These are phyloP conservation scores for Hanseniaspora valbyensis DNA, from an alignment of 805 yeast genomes.

Conservation along the genomic window DNA sequence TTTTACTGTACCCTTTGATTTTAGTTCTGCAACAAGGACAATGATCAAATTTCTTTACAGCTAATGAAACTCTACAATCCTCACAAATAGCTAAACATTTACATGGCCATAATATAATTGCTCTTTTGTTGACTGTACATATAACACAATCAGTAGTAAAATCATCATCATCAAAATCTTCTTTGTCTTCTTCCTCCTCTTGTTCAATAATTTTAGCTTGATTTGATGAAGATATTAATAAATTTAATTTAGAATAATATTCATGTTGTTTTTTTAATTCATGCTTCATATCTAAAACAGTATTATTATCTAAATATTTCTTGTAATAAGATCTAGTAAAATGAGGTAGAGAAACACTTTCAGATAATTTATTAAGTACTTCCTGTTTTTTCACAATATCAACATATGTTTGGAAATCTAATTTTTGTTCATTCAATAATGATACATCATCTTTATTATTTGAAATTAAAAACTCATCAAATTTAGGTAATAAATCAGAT, in stretches of 20 bases:
- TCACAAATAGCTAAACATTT: slow-evolving; percentile 83
- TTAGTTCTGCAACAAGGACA: slow-evolving; percentile 77
- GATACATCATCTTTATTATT: neutral
- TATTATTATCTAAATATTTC: slow-evolving; percentile 23
- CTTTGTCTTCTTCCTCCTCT: neutral
- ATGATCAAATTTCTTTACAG: slow-evolving; percentile 57
- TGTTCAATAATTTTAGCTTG: neutral
- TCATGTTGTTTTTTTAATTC: slow-evolving; percentile 25
- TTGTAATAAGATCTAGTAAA: slow-evolving; percentile 31
- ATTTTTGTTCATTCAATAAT: neutral
- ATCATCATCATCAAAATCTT: slow-evolving; percentile 2
- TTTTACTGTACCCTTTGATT: slow-evolving; percentile 47
- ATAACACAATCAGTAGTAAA: slow-evolving; percentile 49
- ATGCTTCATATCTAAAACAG: slow-evolving; percentile 25
- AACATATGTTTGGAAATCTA: neutral
- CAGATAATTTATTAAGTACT: neutral
- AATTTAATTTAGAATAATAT: slow-evolving; percentile 19
- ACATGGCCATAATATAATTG: slow-evolving; percentile 86
- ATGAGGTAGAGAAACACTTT: neutral
- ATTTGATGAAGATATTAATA: too few species aligned
- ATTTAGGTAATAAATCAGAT: slow-evolving; percentile 1
- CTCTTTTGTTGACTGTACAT: slow-evolving; percentile 64
- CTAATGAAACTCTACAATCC: slow-evolving; percentile 62
- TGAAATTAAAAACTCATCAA: neutral
- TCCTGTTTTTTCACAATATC: slow-evolving; percentile 9